Evolutionary conservation across 768 basidiomycete genomes (phyloP).

Genomic region (Podaxis mareebaensis): DNA sequence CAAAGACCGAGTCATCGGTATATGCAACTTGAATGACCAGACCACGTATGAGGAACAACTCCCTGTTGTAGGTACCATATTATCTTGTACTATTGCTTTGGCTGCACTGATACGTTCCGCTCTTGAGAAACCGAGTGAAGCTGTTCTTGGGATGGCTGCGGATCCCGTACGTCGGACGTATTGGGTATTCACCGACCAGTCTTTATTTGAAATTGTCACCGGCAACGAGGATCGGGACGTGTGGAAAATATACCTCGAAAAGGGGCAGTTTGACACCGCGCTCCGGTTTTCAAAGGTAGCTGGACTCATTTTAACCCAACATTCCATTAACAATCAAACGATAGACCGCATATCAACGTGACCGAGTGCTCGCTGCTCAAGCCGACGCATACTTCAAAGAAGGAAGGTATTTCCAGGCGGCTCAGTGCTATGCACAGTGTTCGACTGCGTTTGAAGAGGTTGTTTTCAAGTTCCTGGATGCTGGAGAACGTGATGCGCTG

Average conservation of each 20-base stretch:
- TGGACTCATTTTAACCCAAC: background rate
- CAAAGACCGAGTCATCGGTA: constrained; percentile 70
- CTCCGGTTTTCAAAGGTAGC: constrained; percentile 80
- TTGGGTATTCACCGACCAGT: constrained; percentile 91
- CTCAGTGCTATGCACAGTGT: constrained; percentile 89
- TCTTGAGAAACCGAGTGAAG: constrained; percentile 71
- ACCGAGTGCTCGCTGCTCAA: constrained; percentile 80
- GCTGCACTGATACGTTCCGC: background rate
- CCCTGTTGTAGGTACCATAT: constrained; percentile 60
- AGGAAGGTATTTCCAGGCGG: constrained; percentile 86
- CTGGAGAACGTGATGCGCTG: constrained; percentile 85
- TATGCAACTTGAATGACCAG: constrained; percentile 80
- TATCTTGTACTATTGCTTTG: background rate
- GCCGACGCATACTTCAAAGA: constrained; percentile 78
- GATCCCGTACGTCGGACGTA: constrained; percentile 90
- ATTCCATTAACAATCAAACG: constrained; percentile 1
- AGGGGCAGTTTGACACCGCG: constrained; percentile 76
- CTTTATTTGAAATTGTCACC: constrained; percentile 84
- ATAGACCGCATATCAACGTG: constrained; percentile 86
- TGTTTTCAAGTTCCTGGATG: constrained; percentile 85
- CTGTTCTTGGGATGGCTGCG: constrained; percentile 70
- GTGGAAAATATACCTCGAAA: constrained; percentile 87
- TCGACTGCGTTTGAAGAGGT: constrained; percentile 91
- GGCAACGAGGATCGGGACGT: constrained; percentile 91
- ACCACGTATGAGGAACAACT: constrained; percentile 82